These are phyloP conservation scores for Cotoneaster glaucophyllus DNA, from an alignment of 306 rosid genomes.

Conservation along the genomic window DNA sequence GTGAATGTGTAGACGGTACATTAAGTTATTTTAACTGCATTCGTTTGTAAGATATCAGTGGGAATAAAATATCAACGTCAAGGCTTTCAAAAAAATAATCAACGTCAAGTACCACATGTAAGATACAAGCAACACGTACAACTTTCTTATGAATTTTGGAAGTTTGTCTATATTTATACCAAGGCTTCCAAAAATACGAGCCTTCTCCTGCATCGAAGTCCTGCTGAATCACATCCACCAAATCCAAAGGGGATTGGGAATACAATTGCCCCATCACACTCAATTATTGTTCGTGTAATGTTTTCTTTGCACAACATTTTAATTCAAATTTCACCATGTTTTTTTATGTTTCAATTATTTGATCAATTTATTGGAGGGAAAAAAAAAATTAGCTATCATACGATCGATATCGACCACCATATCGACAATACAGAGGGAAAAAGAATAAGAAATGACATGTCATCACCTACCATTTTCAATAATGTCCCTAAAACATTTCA, in stretches of 20 bases:
- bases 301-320: background rate
- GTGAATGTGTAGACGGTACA: slow-evolving; percentile 1
- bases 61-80: slow-evolving; percentile 2
- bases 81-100: too few species aligned
- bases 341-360: background rate
- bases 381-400: background rate
- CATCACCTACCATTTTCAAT: background rate
- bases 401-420: background rate
- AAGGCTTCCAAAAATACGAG: too few species aligned
- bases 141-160: background rate
- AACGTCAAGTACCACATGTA: background rate
- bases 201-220: too few species aligned
- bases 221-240: too few species aligned
- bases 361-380: background rate
- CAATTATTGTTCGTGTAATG: background rate
- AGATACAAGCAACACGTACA: background rate
- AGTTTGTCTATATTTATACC: background rate
- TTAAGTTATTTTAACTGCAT: slow-evolving; percentile 2
- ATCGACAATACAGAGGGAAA: background rate
- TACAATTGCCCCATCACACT: background rate
- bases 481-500: background rate
- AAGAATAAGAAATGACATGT: background rate
- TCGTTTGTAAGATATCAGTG: background rate
- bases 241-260: background rate
- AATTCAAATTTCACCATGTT: background rate